These are phyloP conservation scores for Chrysanthemum lavandulifolium DNA, from an alignment of 129 eudicot genomes.

Conservation along the genomic window DNA sequence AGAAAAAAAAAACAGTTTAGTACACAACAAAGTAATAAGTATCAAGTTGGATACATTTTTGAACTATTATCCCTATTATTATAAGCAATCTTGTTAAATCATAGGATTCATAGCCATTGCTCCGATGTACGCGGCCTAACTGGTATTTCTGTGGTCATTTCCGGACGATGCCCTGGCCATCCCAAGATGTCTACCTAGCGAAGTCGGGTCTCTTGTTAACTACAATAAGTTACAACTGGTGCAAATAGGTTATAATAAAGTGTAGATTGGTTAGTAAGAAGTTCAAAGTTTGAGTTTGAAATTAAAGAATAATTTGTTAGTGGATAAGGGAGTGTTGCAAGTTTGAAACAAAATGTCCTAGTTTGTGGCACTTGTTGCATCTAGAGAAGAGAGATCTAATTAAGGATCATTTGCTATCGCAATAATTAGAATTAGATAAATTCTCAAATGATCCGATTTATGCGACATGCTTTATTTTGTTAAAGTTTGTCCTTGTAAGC, in stretches of 20 bases:
- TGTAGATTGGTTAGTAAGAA: not conserved
- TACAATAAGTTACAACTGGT: not conserved
- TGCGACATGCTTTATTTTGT: not conserved
- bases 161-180: too few species aligned
- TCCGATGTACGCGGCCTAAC: too few species aligned
- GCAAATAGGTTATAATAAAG: not conserved
- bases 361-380: constrained; percentile 13
- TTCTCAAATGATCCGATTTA: not conserved
- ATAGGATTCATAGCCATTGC: too few species aligned
- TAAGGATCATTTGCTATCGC: not conserved
- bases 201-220: too few species aligned
- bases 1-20: too few species aligned
- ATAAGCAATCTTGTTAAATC: too few species aligned
- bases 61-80: too few species aligned
- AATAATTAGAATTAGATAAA: too few species aligned
- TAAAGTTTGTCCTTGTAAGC: too few species aligned
- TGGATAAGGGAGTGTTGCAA: constrained; percentile 5
- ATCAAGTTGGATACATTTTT: too few species aligned
- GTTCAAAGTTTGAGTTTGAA: not conserved
- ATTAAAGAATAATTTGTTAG: not conserved
- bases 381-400: not conserved
- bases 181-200: too few species aligned
- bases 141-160: not conserved
- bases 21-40: too few species aligned
- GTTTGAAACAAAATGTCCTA: not conserved